Conservation (phyloP, 371 early-diverging fungal species). For the Mucor saturninus region DNA sequence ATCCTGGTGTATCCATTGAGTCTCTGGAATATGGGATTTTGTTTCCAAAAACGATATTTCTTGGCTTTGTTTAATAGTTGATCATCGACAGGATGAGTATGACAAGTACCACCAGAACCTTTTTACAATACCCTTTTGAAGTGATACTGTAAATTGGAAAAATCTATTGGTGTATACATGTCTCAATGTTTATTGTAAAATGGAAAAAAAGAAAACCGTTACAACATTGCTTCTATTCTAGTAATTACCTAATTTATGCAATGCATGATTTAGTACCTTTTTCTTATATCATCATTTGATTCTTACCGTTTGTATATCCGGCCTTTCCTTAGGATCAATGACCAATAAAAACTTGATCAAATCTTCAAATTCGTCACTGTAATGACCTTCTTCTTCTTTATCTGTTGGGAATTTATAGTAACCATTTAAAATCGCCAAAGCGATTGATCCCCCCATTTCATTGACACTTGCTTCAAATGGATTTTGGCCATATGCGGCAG, state of each 20-base stretch:
- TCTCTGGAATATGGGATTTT: too few relatives aligned
- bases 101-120: too few relatives aligned
- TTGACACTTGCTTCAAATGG: conserved; percentile 73
- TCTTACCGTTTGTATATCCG: conserved; percentile 60
- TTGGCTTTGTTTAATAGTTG: too few relatives aligned
- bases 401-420: conserved; percentile 59
- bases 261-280: neutral
- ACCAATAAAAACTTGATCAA: conserved; percentile 65
- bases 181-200: neutral
- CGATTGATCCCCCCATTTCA: conserved; percentile 73
- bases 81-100: too few relatives aligned
- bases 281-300: neutral
- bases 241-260: conserved; percentile 15
- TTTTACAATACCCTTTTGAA: too few relatives aligned
- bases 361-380: conserved; percentile 63
- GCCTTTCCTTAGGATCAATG: conserved; percentile 67
- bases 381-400: conserved; percentile 36
- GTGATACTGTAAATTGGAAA: too few relatives aligned
- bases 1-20: too few relatives aligned
- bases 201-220: too few relatives aligned
- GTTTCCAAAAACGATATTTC: too few relatives aligned
- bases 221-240: conserved; percentile 8
- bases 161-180: too few relatives aligned
- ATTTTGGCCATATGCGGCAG: conserved; percentile 70
- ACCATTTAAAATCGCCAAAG: conserved; percentile 70